Evolutionary conservation across 768 basidiomycete genomes (phyloP), one percentile per base, ranked within the genome.

Genomic region (Auriscalpium vulgare): DNA sequence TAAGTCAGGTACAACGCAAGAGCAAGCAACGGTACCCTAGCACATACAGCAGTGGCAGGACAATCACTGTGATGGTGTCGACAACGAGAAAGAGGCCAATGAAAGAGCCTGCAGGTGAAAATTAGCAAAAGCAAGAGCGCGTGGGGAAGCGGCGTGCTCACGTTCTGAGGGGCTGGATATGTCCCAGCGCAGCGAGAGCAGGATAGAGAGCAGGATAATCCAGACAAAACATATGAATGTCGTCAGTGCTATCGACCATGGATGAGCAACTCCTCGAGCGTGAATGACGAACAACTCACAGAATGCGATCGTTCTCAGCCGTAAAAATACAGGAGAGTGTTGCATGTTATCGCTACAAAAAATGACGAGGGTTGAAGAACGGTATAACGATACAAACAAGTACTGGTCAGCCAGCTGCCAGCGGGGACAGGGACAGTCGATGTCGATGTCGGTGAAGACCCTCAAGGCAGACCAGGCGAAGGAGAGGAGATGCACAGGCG

Each of bases 111-210:
- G 59, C 16, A 6, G 38, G 10, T n/a, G 13, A 29, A 10, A 1
- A 10, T 50, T 1, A 0, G 50, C 56, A n/a, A n/a, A 45, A 45
- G 45, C 10, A 21, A 37, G 23, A 21, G 37, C 11, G 8, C 36
- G 7, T 37, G 38, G 34, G 14, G 19, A 36, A 46, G 36, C 53
- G 13, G 9, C 13, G 13, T 59, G 67, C 79, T 60, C 54, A 83
- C 83, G 73, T 69, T 76, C 77, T 34, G 75, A 67, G 34, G 46
- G 43, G 57, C 75, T 74, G n/a, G 76, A 68, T 47, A 70, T 59
- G 37, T 72, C 72, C 78, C 81, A 81, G 48, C 77, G 72, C 37
- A 71, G 57, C 56, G 72, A 83, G 3, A 75, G 60, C 52, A 77
- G 70, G 10, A 81, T 63, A 50, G 69, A 81, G 37, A 82, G 63